Evolutionary conservation across 192 early-diverging fungal species (phyloP), one percentile per base, ranked within the genome.

Genomic region (Backusella mclennaniae): DNA sequence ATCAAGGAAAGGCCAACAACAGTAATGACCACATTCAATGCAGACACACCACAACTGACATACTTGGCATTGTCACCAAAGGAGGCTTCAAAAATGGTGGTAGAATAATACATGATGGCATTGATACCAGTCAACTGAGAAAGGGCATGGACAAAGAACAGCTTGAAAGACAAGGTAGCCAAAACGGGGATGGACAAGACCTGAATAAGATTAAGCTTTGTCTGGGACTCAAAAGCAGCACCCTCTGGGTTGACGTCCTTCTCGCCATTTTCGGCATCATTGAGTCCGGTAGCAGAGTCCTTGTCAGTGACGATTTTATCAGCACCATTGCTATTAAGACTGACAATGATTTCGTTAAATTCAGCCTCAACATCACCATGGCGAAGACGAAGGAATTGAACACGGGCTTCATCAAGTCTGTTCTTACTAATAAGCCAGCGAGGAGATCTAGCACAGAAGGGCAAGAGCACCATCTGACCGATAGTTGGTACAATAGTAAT

Each of bases 111-210:
- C 69, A 91, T 86, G 29, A 90, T 87, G 1, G 87, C 85, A 66
- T 91, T 89, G 81, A 93, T 91, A 33, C 93, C 92, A 35, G 88
- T 87, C 14, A 95, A 78, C 79, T 92, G 93, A 39, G 73, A 74
- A 41, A 59, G 67, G 7, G 59, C 73, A 83, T 93, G 91, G 56
- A 88, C 76, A 31, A 88, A 68, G 79, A 91, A 89, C 59, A 95
- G 74, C 4, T 83, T 85, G 52, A 90, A 70, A 35, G 86, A 85
- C 26, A 86, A 83, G 35, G 84, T 73, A 26, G 67, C 42, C n/a
- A 81, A 70, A n/a, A 76, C 72, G 15, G 80, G 83, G 56, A 76
- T 77, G 66, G 75, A 71, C 71, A 84, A 23, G 35, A 84, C 66
- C 71, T 84, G 77, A 0, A 53, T 36, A 63, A 84, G 26, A 71